phyloP scores from a whole-genome alignment of 306 rosid species.

The Amphicarpaea edgeworthii region DNA sequence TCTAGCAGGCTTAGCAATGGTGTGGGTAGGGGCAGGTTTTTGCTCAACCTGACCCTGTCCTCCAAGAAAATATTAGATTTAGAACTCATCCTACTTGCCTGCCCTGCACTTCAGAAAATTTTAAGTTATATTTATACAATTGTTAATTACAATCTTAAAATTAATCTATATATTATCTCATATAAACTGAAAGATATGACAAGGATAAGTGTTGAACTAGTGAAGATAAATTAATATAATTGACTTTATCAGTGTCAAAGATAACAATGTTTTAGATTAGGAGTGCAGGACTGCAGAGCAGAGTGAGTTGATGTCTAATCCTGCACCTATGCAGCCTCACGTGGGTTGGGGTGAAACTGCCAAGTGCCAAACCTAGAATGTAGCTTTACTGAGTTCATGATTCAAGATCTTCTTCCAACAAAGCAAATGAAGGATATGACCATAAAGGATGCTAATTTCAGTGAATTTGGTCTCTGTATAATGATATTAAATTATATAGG shows the following conservation, averaged over 20 bases:
- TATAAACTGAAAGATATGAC: not conserved
- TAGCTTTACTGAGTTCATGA: not conserved
- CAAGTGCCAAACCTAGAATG: too few relatives aligned
- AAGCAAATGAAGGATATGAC: too few relatives aligned
- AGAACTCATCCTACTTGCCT: not conserved
- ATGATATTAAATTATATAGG: conserved; percentile 11
- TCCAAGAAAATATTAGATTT: not conserved
- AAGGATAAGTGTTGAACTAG: not conserved
- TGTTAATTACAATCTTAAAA: not conserved
- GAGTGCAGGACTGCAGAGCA: not conserved
- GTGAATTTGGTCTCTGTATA: not conserved
- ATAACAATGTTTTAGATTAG: conserved; percentile 5
- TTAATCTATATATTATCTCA: not conserved
- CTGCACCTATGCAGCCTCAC: conserved; percentile 1
- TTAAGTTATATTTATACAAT: not conserved
- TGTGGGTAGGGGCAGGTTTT: not conserved
- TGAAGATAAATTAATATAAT: conserved; percentile 19
- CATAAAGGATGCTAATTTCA: too few relatives aligned
- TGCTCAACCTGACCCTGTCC: not conserved
- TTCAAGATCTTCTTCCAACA: too few relatives aligned
- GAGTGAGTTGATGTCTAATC: conserved; percentile 3
- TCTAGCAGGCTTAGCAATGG: conserved; percentile 15
- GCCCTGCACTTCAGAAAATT: not conserved
- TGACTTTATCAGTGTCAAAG: not conserved
- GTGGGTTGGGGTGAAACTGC: too few relatives aligned